phyloP scores from a whole-genome alignment of 2,329 filamentous ascomycete species.

The Alternaria gansuensis region DNA sequence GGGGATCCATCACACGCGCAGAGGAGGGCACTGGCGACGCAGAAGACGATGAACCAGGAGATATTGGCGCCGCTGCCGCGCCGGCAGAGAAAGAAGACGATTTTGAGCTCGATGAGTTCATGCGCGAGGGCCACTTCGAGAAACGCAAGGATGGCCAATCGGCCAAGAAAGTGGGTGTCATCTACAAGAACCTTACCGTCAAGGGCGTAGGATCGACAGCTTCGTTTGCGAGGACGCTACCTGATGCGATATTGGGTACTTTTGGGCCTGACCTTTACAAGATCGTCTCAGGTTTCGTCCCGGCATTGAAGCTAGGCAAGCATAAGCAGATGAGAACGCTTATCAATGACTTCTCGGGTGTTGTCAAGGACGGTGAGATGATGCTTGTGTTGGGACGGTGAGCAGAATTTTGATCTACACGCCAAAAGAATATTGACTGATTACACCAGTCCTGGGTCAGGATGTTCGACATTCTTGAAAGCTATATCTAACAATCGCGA shows the following conservation, averaged over 20 bases:
- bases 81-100: constrained; percentile 63
- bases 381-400: constrained; percentile 73
- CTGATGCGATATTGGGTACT: constrained; percentile 76
- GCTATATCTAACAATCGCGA: constrained; percentile 75
- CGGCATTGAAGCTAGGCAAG: constrained; percentile 60
- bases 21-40: constrained; percentile 19
- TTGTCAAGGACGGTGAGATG: constrained; percentile 74
- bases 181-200: constrained; percentile 79
- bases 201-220: constrained; percentile 73
- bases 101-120: constrained; percentile 75
- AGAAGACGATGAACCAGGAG: constrained; percentile 34
- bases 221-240: constrained; percentile 75
- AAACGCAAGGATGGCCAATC: constrained; percentile 73
- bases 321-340: constrained; percentile 63
- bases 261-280: constrained; percentile 82
- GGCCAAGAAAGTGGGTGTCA: constrained; percentile 78
- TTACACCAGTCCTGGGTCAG: constrained; percentile 67
- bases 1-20: constrained; percentile 24
- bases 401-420: not conserved
- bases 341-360: constrained; percentile 72
- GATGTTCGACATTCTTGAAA: constrained; percentile 81
- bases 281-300: constrained; percentile 65
- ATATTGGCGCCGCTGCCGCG: constrained; percentile 38
- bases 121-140: constrained; percentile 78
- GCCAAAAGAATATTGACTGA: not conserved